A percentile compares a stretch with the other conserved stretches of the same genome.
These are phyloP conservation scores for Sporobolomyces roseus DNA, from an alignment of 768 basidiomycete genomes.

Conservation along the genomic window DNA sequence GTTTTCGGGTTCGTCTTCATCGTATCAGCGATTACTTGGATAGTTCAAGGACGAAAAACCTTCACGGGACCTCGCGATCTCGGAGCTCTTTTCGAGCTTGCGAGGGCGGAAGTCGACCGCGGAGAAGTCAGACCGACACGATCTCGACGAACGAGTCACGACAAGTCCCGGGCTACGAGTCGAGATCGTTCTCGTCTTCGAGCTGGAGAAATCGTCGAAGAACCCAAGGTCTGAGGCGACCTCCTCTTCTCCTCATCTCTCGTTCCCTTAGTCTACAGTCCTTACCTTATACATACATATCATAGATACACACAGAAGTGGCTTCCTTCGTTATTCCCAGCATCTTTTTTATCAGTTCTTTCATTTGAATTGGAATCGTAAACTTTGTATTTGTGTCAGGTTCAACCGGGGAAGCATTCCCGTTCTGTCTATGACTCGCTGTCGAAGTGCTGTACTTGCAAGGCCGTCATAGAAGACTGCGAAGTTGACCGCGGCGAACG, in stretches of 20 bases:
- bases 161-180: neutral
- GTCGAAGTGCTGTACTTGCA: too few relatives aligned
- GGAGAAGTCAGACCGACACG: conserved; percentile 6
- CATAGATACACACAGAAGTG: too few relatives aligned
- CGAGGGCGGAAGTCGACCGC: conserved; percentile 28
- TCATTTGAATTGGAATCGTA: too few relatives aligned
- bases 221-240: neutral
- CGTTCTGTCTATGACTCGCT: too few relatives aligned
- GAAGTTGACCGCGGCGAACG: too few relatives aligned
- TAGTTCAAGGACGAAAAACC: conserved; percentile 11
- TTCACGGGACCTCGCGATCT: conserved; percentile 35
- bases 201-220: conserved; percentile 11
- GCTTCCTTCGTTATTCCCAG: too few relatives aligned
- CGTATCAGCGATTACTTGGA: conserved; percentile 11
- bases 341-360: too few relatives aligned
- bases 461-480: too few relatives aligned
- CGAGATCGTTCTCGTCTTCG: conserved; percentile 1
- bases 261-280: neutral
- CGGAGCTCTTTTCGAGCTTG: conserved; percentile 36
- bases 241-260: too few relatives aligned
- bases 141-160: conserved; percentile 3
- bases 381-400: too few relatives aligned
- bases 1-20: conserved; percentile 33
- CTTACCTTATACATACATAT: too few relatives aligned
- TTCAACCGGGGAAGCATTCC: too few relatives aligned